These are phyloP conservation scores for Bruguiera gymnorhiza DNA, from an alignment of 345 rosid genomes.

Conservation along the genomic window DNA sequence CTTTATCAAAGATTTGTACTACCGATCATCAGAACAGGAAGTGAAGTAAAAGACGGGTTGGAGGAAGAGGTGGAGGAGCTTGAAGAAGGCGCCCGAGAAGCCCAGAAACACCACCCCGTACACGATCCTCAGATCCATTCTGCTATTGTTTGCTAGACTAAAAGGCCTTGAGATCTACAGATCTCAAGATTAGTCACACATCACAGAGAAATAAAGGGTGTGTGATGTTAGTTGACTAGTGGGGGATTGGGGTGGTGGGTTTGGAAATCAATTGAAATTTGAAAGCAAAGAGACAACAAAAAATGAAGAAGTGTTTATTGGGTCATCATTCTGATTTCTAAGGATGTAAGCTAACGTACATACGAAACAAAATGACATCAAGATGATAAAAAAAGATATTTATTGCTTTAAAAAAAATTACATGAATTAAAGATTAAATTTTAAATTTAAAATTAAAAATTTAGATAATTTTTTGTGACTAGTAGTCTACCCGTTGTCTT, in stretches of 20 bases:
- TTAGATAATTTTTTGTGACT: too few species aligned
- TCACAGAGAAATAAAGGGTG: too few species aligned
- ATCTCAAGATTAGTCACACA: too few species aligned
- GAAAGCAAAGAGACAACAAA: not conserved
- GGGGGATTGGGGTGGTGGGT: not conserved
- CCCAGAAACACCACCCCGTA: slow-evolving; percentile 46
- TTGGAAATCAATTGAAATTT: not conserved
- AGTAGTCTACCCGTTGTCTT: too few species aligned
- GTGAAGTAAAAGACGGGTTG: slow-evolving; percentile 46
- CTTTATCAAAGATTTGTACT: not conserved
- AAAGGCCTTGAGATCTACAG: not conserved
- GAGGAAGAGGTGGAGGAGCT: slow-evolving; percentile 53
- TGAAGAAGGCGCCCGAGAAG: slow-evolving; percentile 57
- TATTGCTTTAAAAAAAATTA: too few species aligned
- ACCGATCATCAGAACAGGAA: slow-evolving; percentile 4
- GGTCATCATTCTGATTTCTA: too few species aligned
- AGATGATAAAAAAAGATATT: too few species aligned
- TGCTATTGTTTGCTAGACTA: not conserved
- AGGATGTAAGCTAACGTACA: too few species aligned
- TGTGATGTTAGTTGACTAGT: not conserved
- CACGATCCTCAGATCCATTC: slow-evolving; percentile 38
- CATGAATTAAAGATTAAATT: too few species aligned
- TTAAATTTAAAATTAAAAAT: too few species aligned
- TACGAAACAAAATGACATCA: too few species aligned
- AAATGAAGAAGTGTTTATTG: too few species aligned